phyloP scores from a whole-genome alignment of 257 asterid genomes.

The Leonotis leonurus region DNA sequence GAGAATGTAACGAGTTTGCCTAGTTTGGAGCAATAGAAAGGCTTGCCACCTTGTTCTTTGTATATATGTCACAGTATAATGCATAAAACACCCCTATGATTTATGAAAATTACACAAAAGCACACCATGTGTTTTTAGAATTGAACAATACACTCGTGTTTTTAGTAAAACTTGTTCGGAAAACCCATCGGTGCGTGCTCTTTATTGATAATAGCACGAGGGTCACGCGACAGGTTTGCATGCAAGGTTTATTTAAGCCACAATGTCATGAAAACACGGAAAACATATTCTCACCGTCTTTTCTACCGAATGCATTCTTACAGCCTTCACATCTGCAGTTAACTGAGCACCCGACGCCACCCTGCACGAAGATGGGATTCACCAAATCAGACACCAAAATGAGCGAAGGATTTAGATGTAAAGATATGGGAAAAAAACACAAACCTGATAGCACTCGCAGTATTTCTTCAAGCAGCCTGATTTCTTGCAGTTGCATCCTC shows the following conservation, averaged over 20 bases:
- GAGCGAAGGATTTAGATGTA: background rate
- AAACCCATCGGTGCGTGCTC: no score
- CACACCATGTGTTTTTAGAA: no score
- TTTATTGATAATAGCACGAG: no score
- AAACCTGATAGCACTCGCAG: conserved; percentile 98
- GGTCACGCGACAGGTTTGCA: no score
- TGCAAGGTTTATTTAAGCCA: no score
- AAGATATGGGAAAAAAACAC: conserved; percentile 3
- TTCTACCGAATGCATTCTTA: conserved; percentile 80
- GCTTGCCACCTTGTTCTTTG: no score
- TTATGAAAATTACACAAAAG: no score
- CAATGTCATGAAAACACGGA: background rate
- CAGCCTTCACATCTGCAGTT: conserved; percentile 97
- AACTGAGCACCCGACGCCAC: conserved; percentile 94
- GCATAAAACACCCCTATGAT: no score
- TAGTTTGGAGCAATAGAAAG: no score
- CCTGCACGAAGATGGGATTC: conserved; percentile 32
- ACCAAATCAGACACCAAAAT: conserved; percentile 16
- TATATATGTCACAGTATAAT: no score
- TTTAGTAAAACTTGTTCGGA: no score
- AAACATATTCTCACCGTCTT: conserved; percentile 54
- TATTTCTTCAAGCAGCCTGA: conserved; percentile 94
- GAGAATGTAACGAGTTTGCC: background rate
- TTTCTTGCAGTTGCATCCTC: conserved; percentile 99
- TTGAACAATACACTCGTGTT: no score